Evolutionary conservation across 805 yeast species (phyloP).

Genomic region (Candida andamanensis): DNA sequence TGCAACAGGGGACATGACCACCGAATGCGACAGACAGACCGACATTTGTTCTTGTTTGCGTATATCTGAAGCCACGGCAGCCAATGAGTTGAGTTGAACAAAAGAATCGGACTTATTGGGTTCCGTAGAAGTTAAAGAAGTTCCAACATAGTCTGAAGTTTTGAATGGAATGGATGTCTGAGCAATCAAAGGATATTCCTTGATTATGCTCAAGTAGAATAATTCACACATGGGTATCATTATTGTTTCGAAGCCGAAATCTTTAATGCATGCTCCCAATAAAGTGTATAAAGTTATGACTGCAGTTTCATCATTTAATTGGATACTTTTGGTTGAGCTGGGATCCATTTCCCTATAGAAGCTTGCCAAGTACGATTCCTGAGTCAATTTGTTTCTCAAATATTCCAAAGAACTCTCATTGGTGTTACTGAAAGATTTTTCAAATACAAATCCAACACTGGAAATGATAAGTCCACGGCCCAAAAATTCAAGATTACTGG

Average conservation of each 20-base stretch:
- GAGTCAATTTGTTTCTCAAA: conserved; percentile 40
- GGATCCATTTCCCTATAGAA: conserved; percentile 46
- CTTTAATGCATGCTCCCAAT: conserved; percentile 68
- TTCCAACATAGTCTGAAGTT: background rate
- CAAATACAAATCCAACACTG: conserved; percentile 57
- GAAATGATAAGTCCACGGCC: conserved; percentile 55
- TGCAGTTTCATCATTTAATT: conserved; percentile 44
- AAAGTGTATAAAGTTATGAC: conserved; percentile 51
- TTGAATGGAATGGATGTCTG: conserved; percentile 30
- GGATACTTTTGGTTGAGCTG: conserved; percentile 11
- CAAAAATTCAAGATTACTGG: conserved; percentile 47
- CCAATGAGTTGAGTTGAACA: conserved; percentile 23
- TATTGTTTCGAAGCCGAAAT: conserved; percentile 74
- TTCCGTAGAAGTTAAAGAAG: background rate
- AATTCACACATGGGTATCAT: conserved; percentile 63
- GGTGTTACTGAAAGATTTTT: conserved; percentile 52
- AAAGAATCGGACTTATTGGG: conserved; percentile 8
- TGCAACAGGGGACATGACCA: conserved; percentile 19
- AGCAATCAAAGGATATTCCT: conserved; percentile 63
- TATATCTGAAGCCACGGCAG: conserved; percentile 26
- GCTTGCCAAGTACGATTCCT: conserved; percentile 37
- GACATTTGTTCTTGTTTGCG: conserved; percentile 13
- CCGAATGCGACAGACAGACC: no score
- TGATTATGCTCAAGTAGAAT: conserved; percentile 53
- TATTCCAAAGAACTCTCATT: conserved; percentile 52